Evolutionary conservation across 345 rosid species (phyloP).

Genomic region (Sisymbrium altissimum): DNA sequence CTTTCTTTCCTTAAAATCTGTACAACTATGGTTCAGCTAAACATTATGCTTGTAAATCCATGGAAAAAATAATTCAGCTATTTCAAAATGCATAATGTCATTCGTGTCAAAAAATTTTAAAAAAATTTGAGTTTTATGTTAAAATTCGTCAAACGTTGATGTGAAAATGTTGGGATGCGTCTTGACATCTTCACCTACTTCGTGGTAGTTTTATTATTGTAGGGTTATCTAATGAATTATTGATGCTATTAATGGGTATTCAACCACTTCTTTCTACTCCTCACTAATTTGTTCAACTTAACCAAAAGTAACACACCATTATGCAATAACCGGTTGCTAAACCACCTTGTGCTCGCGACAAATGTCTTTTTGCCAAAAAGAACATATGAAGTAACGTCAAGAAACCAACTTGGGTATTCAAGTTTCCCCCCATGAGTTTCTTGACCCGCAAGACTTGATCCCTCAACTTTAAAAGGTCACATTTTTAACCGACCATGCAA

Average conservation of each 20-base stretch:
- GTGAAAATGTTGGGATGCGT: not conserved
- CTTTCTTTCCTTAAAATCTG: not conserved
- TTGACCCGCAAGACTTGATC: conserved; percentile 8
- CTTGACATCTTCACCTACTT: not conserved
- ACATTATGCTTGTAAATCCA: not conserved
- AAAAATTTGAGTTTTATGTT: no score
- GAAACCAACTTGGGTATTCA: not conserved
- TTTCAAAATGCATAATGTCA: not conserved
- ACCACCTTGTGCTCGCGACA: not conserved
- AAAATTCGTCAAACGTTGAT: not conserved
- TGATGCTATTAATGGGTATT: not conserved
- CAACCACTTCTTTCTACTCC: not conserved
- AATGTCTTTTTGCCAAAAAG: no score
- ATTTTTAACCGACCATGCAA: conserved; percentile 25
- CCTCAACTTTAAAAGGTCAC: not conserved
- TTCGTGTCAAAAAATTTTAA: not conserved
- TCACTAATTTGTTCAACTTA: not conserved
- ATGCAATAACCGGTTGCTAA: not conserved
- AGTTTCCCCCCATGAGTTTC: conserved; percentile 16
- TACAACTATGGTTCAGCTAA: not conserved
- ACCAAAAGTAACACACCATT: not conserved
- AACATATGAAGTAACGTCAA: not conserved
- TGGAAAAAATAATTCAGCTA: not conserved
- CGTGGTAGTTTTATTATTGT: not conserved
- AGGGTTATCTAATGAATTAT: not conserved